These are phyloP conservation scores for Sarocladium strictum DNA, from an alignment of 2,329 filamentous ascomycete species.

Conservation along the genomic window DNA sequence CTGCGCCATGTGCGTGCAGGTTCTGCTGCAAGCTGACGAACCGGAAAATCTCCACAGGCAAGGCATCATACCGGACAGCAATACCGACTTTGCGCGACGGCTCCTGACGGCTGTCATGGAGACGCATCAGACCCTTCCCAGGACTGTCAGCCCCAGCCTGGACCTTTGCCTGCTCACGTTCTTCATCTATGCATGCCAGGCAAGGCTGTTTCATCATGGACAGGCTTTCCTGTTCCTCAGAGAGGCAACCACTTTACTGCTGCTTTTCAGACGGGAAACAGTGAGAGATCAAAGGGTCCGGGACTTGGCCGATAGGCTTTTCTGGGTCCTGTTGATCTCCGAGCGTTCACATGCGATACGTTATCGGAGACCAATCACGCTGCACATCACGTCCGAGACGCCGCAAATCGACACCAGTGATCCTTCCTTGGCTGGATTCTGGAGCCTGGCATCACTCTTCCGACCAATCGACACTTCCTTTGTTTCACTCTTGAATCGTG, in stretches of 20 bases:
- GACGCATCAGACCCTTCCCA: constrained; percentile 26
- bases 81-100: constrained; percentile 29
- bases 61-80: constrained; percentile 27
- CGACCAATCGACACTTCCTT: constrained; percentile 35
- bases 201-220: constrained; percentile 34
- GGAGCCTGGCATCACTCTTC: constrained; percentile 34
- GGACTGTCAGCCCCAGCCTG: constrained; percentile 28
- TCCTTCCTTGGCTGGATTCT: constrained; percentile 29
- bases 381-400: constrained; percentile 33
- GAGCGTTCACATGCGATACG: constrained; percentile 39
- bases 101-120: constrained; percentile 31
- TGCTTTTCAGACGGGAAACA: constrained; percentile 25
- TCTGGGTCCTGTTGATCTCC: constrained; percentile 38
- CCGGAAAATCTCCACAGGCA: constrained; percentile 24
- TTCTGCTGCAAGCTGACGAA: constrained; percentile 35
- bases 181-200: constrained; percentile 39
- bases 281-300: constrained; percentile 17
- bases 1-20: constrained; percentile 33
- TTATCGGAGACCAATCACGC: constrained; percentile 36
- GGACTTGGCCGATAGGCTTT: constrained; percentile 29
- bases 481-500: constrained; percentile 33
- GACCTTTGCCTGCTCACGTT: constrained; percentile 35
- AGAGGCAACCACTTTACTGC: constrained; percentile 36
- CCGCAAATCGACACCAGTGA: constrained; percentile 25
- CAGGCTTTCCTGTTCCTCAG: constrained; percentile 36